phyloP scores from a whole-genome alignment of 345 rosid genomes.

The Boechera divaricarpa region DNA sequence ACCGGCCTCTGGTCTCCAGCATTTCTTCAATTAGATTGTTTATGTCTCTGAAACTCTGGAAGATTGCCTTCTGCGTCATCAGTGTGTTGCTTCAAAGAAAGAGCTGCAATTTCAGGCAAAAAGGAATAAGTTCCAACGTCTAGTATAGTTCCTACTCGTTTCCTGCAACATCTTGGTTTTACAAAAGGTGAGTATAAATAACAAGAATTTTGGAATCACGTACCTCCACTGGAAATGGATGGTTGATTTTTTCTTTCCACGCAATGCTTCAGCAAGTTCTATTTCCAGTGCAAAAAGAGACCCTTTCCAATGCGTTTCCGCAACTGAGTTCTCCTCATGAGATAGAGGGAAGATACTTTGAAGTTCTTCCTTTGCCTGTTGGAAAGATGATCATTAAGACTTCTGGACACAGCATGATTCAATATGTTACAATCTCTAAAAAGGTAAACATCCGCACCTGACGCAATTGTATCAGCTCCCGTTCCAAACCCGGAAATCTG shows the following conservation, averaged over 20 bases:
- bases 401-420: slow-evolving; percentile 29
- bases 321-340: slow-evolving; percentile 56
- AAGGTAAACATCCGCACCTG: slow-evolving; percentile 57
- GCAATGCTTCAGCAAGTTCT: slow-evolving; percentile 88
- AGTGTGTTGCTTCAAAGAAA: slow-evolving; percentile 78
- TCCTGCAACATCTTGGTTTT: slow-evolving; percentile 19
- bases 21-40: slow-evolving; percentile 84
- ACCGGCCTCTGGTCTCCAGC: slow-evolving; percentile 79
- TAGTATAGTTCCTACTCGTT: slow-evolving; percentile 5
- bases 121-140: slow-evolving; percentile 16
- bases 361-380: slow-evolving; percentile 87
- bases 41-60: slow-evolving; percentile 92
- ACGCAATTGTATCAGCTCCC: slow-evolving; percentile 66
- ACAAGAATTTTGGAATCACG: not conserved
- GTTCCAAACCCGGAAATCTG: slow-evolving; percentile 70
- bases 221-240: slow-evolving; percentile 87
- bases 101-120: slow-evolving; percentile 60
- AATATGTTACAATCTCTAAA: slow-evolving; percentile 10
- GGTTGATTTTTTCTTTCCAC: slow-evolving; percentile 69
- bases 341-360: slow-evolving; percentile 71
- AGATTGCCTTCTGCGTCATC: slow-evolving; percentile 89
- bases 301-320: slow-evolving; percentile 83
- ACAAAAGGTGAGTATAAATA: slow-evolving; percentile 7
- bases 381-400: slow-evolving; percentile 30
- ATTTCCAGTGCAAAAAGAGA: slow-evolving; percentile 93